Evolutionary conservation across 805 yeast species (phyloP).

Genomic region (Wickerhamiella slavikovae): DNA sequence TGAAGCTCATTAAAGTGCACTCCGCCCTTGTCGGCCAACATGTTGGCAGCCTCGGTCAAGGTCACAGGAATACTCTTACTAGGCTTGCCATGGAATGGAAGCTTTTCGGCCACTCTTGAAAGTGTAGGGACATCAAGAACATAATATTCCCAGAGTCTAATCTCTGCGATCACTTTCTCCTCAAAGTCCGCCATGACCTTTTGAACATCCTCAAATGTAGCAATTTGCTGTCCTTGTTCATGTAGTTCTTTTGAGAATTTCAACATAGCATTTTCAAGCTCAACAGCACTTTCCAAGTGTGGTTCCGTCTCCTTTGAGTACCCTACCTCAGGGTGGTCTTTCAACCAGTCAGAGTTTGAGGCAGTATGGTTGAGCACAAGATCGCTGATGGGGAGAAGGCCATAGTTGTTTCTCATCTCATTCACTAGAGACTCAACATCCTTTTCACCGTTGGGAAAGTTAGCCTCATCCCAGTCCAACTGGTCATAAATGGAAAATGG

Average conservation of each 20-base stretch:
- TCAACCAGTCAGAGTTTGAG: conserved; percentile 67
- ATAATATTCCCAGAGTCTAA: conserved; percentile 77
- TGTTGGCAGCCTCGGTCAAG: conserved; percentile 23
- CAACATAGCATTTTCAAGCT: conserved; percentile 48
- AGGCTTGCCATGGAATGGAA: conserved; percentile 21
- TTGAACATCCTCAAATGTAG: conserved; percentile 32
- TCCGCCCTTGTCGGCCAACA: conserved; percentile 24
- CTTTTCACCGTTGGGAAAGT: conserved; percentile 32
- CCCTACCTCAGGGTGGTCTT: conserved; percentile 77
- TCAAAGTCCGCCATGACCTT: conserved; percentile 47
- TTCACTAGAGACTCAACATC: conserved; percentile 35
- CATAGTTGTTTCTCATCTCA: conserved; percentile 30
- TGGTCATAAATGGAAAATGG: conserved; percentile 89
- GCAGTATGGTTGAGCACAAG: conserved; percentile 93
- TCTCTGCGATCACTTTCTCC: conserved; percentile 28
- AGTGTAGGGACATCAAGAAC: conserved; percentile 36
- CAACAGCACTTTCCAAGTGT: conserved; percentile 67
- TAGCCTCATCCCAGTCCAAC: conserved; percentile 44
- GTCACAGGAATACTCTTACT: conserved; percentile 22
- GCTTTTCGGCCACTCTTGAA: conserved; percentile 15
- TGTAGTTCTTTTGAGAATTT: conserved; percentile 41
- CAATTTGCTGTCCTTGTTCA: conserved; percentile 31
- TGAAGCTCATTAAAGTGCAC: conserved; percentile 23
- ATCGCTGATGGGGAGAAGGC: conserved; percentile 65
- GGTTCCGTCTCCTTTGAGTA: conserved; percentile 78